phyloP scores from a whole-genome alignment of 2,329 filamentous ascomycete genomes.

The Aquanectria penicillioides region DNA sequence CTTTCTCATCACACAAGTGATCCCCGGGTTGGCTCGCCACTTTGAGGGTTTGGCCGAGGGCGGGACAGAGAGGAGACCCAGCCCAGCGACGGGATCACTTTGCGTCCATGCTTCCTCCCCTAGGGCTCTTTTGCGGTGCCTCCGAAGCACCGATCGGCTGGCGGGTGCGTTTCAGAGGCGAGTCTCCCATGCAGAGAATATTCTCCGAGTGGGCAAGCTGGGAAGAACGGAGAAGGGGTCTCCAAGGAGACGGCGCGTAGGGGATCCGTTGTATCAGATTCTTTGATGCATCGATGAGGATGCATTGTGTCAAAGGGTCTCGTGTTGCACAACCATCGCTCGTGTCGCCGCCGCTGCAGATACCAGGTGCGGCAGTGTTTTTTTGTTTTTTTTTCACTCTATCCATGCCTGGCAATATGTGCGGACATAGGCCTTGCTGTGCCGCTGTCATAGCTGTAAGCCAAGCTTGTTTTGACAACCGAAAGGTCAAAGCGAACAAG shows the following conservation, averaged over 20 bases:
- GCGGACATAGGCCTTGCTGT: not conserved
- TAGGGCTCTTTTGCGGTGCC: not conserved
- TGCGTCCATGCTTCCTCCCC: not conserved
- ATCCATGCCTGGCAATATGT: not conserved
- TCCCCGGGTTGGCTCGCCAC: conserved; percentile 25
- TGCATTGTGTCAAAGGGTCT: not conserved
- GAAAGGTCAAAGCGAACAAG: conserved; percentile 1
- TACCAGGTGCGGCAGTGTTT: no score
- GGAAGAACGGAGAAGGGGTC: not conserved
- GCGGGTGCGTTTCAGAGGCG: conserved; percentile 29
- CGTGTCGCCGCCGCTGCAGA: no score
- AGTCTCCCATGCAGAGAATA: conserved; percentile 19
- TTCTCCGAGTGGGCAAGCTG: conserved; percentile 24
- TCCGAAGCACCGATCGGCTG: conserved; percentile 17
- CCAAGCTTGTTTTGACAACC: not conserved
- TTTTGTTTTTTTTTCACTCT: no score
- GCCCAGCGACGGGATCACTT: not conserved
- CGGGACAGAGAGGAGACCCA: not conserved
- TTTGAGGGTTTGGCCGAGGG: conserved; percentile 8
- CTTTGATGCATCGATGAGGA: conserved; percentile 12
- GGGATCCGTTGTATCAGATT: conserved; percentile 14
- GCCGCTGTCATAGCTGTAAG: not conserved
- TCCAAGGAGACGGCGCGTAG: not conserved
- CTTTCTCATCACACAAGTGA: conserved; percentile 24
- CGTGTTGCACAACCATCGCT: no score